phyloP scores from a whole-genome alignment of 2,329 filamentous ascomycete genomes.

The Aspergillus sp. region DNA sequence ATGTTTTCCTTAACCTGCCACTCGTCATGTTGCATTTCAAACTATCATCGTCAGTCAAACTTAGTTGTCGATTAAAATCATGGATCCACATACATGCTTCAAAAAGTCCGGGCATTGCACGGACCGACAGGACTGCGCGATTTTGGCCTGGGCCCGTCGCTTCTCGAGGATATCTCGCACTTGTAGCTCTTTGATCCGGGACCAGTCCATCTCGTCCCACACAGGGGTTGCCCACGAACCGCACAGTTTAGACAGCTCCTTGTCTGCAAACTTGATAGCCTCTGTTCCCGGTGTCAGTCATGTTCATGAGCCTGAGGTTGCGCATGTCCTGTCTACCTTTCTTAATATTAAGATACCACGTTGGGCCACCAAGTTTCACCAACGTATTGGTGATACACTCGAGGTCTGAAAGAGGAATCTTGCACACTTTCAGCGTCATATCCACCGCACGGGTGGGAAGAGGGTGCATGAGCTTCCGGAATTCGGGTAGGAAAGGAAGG shows the following conservation, averaged over 20 bases:
- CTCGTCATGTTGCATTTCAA: slow-evolving; percentile 93
- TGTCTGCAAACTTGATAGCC: slow-evolving; percentile 60
- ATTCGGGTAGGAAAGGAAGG: slow-evolving; percentile 74
- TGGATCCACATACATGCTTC: slow-evolving; percentile 70
- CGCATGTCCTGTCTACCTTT: slow-evolving; percentile 41
- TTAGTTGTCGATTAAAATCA: not conserved
- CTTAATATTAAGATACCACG: slow-evolving; percentile 49
- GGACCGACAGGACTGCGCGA: slow-evolving; percentile 65
- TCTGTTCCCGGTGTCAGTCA: slow-evolving; percentile 37
- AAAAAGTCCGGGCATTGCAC: slow-evolving; percentile 73
- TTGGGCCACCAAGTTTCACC: slow-evolving; percentile 51
- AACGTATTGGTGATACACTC: slow-evolving; percentile 78
- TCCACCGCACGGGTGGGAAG: slow-evolving; percentile 66
- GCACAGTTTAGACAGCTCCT: slow-evolving; percentile 67
- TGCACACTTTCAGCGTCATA: slow-evolving; percentile 65
- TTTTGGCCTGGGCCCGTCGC: slow-evolving; percentile 61
- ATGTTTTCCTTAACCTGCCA: slow-evolving; percentile 97
- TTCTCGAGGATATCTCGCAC: slow-evolving; percentile 77
- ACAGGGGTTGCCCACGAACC: slow-evolving; percentile 69
- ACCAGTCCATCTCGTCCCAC: slow-evolving; percentile 84
- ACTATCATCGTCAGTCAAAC: slow-evolving; percentile 52
- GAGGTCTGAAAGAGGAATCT: slow-evolving; percentile 73
- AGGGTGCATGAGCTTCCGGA: slow-evolving; percentile 65
- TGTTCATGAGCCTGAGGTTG: not conserved
- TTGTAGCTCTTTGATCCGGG: slow-evolving; percentile 76